phyloP scores from a whole-genome alignment of 495 filamentous ascomycete genomes.

The Penicillium arizonense region DNA sequence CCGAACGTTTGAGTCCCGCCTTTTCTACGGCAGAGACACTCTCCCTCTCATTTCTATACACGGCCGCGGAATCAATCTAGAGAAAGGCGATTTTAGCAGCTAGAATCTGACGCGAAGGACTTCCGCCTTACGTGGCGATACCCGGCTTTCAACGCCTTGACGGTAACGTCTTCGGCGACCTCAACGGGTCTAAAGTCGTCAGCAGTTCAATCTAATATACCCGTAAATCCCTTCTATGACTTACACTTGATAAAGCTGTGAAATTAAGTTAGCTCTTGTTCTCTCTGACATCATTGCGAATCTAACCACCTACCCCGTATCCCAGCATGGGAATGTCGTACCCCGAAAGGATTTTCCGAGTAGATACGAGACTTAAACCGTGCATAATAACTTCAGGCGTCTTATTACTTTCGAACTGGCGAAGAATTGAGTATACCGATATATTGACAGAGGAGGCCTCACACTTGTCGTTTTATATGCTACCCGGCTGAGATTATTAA shows the following conservation, averaged over 20 bases:
- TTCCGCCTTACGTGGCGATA: constrained; percentile 63
- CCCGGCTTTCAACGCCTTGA: constrained; percentile 64
- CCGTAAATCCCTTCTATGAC: not conserved
- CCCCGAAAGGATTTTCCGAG: constrained; percentile 68
- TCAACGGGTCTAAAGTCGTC: constrained; percentile 41
- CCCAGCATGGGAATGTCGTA: constrained; percentile 75
- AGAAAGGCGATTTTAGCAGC: not conserved
- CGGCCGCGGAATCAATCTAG: constrained; percentile 46
- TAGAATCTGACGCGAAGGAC: not conserved
- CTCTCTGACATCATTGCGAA: not conserved
- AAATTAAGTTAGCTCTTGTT: constrained; percentile 6
- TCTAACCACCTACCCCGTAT: constrained; percentile 58
- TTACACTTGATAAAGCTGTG: constrained; percentile 73
- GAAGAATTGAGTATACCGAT: too few species aligned
- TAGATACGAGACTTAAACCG: constrained; percentile 30
- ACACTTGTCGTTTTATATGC: too few species aligned
- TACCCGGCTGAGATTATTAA: too few species aligned
- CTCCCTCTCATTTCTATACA: constrained; percentile 55
- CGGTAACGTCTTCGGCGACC: constrained; percentile 54
- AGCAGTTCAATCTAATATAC: not conserved
- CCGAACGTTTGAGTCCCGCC: constrained; percentile 42
- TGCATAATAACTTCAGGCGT: too few species aligned
- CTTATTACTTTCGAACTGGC: too few species aligned
- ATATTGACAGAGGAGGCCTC: too few species aligned
- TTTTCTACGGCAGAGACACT: constrained; percentile 45